These are phyloP conservation scores for Rosa chinensis DNA, from an alignment of 306 rosid species.

Conservation along the genomic window DNA sequence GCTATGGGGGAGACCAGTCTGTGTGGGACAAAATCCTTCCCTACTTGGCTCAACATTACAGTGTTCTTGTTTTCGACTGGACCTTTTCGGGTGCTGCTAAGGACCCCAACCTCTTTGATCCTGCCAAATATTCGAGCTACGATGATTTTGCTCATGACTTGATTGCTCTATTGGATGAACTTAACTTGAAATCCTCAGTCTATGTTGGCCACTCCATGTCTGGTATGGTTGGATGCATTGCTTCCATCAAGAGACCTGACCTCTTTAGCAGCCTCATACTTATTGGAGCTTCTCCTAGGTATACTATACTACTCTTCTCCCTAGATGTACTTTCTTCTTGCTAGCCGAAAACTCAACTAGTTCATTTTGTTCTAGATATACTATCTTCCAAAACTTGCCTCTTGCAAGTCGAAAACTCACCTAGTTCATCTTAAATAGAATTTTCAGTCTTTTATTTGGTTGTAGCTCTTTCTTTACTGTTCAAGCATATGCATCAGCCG, in stretches of 20 bases:
- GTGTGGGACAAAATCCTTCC: slow-evolving; percentile 77
- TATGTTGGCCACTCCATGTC: slow-evolving; percentile 97
- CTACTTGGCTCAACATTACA: slow-evolving; percentile 35
- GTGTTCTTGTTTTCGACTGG: slow-evolving; percentile 77
- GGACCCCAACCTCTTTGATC: slow-evolving; percentile 49
- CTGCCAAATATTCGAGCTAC: slow-evolving; percentile 51
- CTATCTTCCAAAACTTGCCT: neutral
- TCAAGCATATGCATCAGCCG: neutral
- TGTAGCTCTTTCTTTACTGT: neutral
- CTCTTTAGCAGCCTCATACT: slow-evolving; percentile 76
- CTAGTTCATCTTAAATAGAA: neutral
- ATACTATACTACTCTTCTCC: slow-evolving; percentile 12
- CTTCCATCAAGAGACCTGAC: slow-evolving; percentile 69
- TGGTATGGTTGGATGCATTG: slow-evolving; percentile 88
- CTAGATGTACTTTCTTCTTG: neutral
- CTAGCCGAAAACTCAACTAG: neutral
- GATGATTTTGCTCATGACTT: slow-evolving; percentile 64
- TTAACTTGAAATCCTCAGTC: slow-evolving; percentile 43
- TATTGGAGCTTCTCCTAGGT: slow-evolving; percentile 89
- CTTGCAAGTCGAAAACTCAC: neutral
- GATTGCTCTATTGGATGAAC: slow-evolving; percentile 49
- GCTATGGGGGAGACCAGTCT: slow-evolving; percentile 80
- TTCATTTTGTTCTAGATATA: neutral
- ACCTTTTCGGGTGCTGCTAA: slow-evolving; percentile 56
- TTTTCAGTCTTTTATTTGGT: neutral